Base-by-base conservation (phyloP, 768 basidiomycete species). In the Naematelia aurantialba region DNA sequence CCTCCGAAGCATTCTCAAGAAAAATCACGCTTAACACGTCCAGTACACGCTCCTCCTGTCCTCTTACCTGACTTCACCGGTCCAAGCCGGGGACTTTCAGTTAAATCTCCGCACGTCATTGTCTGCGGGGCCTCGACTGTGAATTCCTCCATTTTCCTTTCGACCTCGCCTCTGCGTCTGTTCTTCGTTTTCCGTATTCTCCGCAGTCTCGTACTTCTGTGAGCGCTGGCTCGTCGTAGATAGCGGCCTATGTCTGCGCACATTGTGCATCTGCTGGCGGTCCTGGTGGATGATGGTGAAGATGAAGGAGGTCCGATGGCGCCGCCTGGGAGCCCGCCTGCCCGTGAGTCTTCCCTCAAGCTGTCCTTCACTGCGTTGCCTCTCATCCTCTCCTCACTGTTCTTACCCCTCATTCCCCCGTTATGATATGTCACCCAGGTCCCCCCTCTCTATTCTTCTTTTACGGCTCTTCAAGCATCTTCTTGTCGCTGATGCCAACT, bases 291-390 rank as follows among this genome's bases (percentile, higher is more conserved):
- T 8, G 34, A 17, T 19, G 46, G 21, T 47, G 46, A 47, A 5
- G 46, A 47, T 47, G 46, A 47, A 5, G 46, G 4, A 52, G 48
- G 17, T 49, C 62, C 22, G 19, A n/a, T 21, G 19, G 54, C 51
- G 22, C 71, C 71, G 10, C 68, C 71, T 21, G 71, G 71, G 5
- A 73, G 60, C 53, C 60, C 60, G 45, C 71, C 71, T 19, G 65
- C 66, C 27, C 68, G 71, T 73, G 50, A 64, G 68, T 68, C n/a
- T 27, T 26, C 19, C 17, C 54, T 49, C 52, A 19, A 13, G 2
- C 26, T 45, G 34, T 22, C 42, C 21, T 29, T 5, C 44, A 21
- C 55, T 25, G 21, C n/a, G 45, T 26, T 48, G n/a, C 22, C n/a
- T n/a, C n/a, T n/a, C n/a, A n/a, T n/a, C n/a, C n/a, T n/a, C n/a